Base-by-base conservation (phyloP, 2,329 filamentous ascomycete species). In the Malbranchea zuffiana region DNA sequence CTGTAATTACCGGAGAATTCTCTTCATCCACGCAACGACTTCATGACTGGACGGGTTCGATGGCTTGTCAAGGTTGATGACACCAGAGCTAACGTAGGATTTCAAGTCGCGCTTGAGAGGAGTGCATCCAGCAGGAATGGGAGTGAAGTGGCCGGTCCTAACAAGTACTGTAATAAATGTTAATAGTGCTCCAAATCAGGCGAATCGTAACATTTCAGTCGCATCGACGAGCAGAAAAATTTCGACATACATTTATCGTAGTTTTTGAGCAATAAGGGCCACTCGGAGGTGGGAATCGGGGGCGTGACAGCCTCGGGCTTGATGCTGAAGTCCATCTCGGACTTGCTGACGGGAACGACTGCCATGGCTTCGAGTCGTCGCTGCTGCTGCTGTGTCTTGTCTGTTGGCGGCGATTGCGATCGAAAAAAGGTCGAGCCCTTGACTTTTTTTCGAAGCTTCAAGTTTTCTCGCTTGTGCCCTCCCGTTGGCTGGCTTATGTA, bases 11-110 rank as follows among this genome's bases (percentile, higher is more conserved):
- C 82, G 80, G 39, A 98, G 73, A 55, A 96, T 96, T 53, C 88
- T 80, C 80, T 98, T 98, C 52, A 96, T 82, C 90, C 90, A 98
- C 49, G 90, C 88, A 57, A 98, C 90, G 49, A 98, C 90, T 72
- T 98, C 90, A 74, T 98, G 90, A 56, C 82, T 90, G 50, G 87
- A 95, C 37, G 88, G 88, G 70, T 98, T 98, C 36, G 87, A 92
- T 40, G 88, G 90, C 71, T 93, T 93, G 69, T 92, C 84, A 51
- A 95, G 79, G 69, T 98, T 98, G 67, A 98, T 96, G 42, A 98
- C 88, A 67, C 90, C 90, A 47, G 85, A 93, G 62, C 82, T 88
- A 60, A 98, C 79, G 69, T 96, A 98, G 47, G 82, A 86, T 72
- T 95, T 95, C 57, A 98, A 74, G 62, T 96, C 88, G 63, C 90